Evolutionary conservation across 208 protist species (phyloP), one percentile per base, ranked within the genome.

Genomic region (Phytomonas serpens): DNA sequence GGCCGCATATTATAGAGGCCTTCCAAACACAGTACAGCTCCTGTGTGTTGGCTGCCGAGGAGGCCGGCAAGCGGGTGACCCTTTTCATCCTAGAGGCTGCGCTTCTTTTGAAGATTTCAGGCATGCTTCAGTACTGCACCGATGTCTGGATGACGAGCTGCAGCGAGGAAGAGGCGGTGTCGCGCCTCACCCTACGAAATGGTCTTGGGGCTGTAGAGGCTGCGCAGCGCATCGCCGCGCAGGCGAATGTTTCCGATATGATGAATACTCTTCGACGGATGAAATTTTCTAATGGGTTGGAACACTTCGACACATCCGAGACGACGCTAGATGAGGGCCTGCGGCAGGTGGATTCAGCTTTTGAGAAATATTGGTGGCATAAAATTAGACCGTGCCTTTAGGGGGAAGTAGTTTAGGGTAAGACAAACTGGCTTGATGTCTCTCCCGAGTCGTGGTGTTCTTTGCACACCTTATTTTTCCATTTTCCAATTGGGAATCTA

Each of bases 141-240:
- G 86, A 94, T 66, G 30, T 92, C 3, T 94, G 89, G 86, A 70
- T 89, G 67, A 94, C 84, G 63, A 75, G 77, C 71, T 94, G 89
- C 72, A 72, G 73, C 23, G 72, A 42, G 13, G 61, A 2, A 3
- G 81, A 73, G 23, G 86, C 89, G 3, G 72, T 90, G 13, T 40
- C 64, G 33, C 86, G 89, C 27, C 64, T 92, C 19, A 76, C 84
- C 70, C 27, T 11, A 31, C 89, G 89, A 70, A 77, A 92, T 62
- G 32, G 65, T 5, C 76, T 90, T 23, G 69, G 64, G n/a, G 74
- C 69, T 31, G 71, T 63, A n/a, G 77, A 84, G 32, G 89, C 86
- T 10, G 63, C 32, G 65, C 74, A 64, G 57, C 86, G 89, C 5
- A 79, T 94, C 19, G 73, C 76, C 4, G 78, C 75, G 42, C 86